Evolutionary conservation across 805 yeast genomes (phyloP).

Genomic region (Grigorovia transvaalensis): DNA sequence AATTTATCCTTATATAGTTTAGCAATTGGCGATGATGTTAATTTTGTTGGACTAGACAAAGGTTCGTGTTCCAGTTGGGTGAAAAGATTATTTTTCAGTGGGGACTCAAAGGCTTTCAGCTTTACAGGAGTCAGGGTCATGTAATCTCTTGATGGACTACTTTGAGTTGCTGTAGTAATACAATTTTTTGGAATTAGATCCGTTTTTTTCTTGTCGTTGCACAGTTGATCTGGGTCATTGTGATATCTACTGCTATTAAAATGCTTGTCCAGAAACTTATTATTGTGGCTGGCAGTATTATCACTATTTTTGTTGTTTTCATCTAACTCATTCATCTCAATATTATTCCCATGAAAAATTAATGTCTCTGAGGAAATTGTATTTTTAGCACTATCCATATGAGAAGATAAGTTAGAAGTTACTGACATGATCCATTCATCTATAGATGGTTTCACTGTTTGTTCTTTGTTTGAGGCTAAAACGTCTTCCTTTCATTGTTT

Average conservation of each 20-base stretch:
- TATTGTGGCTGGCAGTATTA: no score
- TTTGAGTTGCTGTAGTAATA: not conserved
- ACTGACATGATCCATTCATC: not conserved
- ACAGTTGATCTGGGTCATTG: not conserved
- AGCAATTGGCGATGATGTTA: slow-evolving; percentile 3
- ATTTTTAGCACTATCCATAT: not conserved
- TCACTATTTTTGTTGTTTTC: not conserved
- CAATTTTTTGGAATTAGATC: not conserved
- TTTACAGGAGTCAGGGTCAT: slow-evolving; percentile 25
- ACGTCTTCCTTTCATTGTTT: no score
- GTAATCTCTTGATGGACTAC: slow-evolving; percentile 6
- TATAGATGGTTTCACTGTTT: no score
- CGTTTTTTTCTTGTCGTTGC: not conserved
- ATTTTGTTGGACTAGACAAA: not conserved
- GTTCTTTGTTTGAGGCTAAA: no score
- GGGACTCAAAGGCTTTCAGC: slow-evolving; percentile 14
- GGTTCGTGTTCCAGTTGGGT: not conserved
- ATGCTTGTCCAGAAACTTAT: not conserved
- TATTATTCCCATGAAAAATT: not conserved
- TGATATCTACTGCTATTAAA: not conserved
- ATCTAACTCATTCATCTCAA: not conserved
- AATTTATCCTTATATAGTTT: slow-evolving; percentile 23
- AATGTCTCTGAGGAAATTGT: not conserved
- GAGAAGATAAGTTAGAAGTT: not conserved
- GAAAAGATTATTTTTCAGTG: slow-evolving; percentile 3